Evolutionary conservation across 108 stramenopile species (phyloP).

Genomic region (Fistulifera pelliculosa): DNA sequence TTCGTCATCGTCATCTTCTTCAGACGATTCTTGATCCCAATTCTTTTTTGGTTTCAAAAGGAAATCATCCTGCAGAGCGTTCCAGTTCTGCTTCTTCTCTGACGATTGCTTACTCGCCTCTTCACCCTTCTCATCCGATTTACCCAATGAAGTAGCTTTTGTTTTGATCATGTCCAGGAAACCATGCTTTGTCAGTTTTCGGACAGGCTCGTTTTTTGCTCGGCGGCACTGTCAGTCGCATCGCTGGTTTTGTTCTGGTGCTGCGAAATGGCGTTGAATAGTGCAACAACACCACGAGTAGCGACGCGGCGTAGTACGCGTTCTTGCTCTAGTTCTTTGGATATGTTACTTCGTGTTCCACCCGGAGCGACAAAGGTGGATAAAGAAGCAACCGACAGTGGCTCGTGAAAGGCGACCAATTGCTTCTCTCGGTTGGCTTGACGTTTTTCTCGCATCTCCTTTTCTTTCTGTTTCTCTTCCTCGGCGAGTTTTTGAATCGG

Average conservation of each 20-base stretch:
- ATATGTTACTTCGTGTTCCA: conserved; percentile 15
- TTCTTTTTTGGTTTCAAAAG: conserved; percentile 58
- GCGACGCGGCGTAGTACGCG: conserved; percentile 76
- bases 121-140: background rate
- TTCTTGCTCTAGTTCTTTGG: conserved; percentile 71
- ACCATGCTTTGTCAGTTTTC: conserved; percentile 54
- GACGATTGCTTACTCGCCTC: conserved; percentile 1
- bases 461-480: conserved; percentile 47
- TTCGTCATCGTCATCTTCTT: conserved; percentile 8
- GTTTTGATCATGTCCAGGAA: conserved; percentile 78
- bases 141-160: conserved; percentile 20
- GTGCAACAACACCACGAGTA: conserved; percentile 82
- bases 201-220: conserved; percentile 16
- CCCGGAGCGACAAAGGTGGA: conserved; percentile 12
- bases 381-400: conserved; percentile 56
- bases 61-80: conserved; percentile 76
- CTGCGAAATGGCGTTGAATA: conserved; percentile 84
- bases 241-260: conserved; percentile 39
- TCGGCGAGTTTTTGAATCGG: conserved; percentile 62
- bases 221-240: conserved; percentile 13
- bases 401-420: conserved; percentile 64
- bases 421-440: conserved; percentile 46
- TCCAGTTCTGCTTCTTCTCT: conserved; percentile 41
- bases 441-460: conserved; percentile 43
- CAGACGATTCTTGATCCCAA: conserved; percentile 12